phyloP scores from a whole-genome alignment of 768 basidiomycete genomes.

The Termitomyces sp. region DNA sequence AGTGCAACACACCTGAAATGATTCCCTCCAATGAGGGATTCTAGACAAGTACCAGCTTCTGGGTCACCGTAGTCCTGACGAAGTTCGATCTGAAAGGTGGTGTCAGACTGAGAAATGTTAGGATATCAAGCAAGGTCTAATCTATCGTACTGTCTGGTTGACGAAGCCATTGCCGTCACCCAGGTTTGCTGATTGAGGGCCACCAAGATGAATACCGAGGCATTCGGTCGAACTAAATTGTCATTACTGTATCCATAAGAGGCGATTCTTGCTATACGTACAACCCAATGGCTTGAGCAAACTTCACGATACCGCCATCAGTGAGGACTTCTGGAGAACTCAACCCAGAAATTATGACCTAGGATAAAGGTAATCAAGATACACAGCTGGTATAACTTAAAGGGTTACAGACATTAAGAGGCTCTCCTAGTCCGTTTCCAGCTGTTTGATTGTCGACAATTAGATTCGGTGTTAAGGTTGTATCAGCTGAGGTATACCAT shows the following conservation, averaged over 20 bases:
- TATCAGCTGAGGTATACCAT: conserved; percentile 21
- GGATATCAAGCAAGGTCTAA: neutral
- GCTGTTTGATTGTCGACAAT: conserved; percentile 14
- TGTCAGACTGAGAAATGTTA: neutral
- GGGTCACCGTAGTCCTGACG: conserved; percentile 72
- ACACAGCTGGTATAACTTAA: conserved; percentile 18
- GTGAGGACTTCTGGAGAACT: conserved; percentile 56
- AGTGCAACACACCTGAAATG: conserved; percentile 54
- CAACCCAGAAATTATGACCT: conserved; percentile 61
- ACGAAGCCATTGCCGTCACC: conserved; percentile 72
- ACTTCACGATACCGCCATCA: conserved; percentile 51
- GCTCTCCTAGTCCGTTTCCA: conserved; percentile 51
- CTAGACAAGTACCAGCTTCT: conserved; percentile 62
- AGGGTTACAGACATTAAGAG: conserved; percentile 55
- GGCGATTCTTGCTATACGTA: conserved; percentile 29
- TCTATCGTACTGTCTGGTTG: conserved; percentile 40
- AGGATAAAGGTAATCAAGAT: neutral
- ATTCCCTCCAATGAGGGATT: conserved; percentile 73
- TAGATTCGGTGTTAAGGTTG: neutral
- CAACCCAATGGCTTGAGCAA: conserved; percentile 59
- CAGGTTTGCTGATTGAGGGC: conserved; percentile 63
- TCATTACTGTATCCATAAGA: conserved; percentile 3
- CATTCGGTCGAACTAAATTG: conserved; percentile 47
- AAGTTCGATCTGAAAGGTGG: conserved; percentile 55
- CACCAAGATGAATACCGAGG: conserved; percentile 65